Conservation (phyloP, 768 basidiomycete genomes). For the Amyloporia xantha region DNA sequence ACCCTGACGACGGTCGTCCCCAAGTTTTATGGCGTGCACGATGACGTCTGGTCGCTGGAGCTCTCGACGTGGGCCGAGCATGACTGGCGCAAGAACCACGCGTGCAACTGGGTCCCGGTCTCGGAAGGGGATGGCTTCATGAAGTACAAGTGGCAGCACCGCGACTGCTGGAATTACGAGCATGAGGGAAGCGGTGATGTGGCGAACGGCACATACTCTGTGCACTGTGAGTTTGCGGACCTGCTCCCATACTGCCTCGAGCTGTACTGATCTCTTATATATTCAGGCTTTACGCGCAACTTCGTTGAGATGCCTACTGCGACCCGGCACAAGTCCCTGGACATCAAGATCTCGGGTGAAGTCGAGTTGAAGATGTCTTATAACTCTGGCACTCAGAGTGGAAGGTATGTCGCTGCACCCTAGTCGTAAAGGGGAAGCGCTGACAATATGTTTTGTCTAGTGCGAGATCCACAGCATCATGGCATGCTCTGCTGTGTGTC, state of each 20-base stretch:
- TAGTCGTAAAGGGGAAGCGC: neutral
- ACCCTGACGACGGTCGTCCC: constrained; percentile 23
- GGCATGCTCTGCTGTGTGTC: constrained; percentile 18
- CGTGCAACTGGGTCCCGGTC: constrained; percentile 15
- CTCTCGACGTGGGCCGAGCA: constrained; percentile 22
- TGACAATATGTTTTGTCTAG: constrained; percentile 7
- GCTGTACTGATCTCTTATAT: neutral
- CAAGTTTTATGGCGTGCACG: constrained; percentile 15
- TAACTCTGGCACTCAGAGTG: constrained; percentile 10
- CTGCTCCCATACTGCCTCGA: constrained; percentile 7
- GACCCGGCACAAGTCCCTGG: constrained; percentile 16
- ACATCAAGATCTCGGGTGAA: constrained; percentile 22
- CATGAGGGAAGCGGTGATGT: constrained; percentile 15
- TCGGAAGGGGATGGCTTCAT: constrained; percentile 11
- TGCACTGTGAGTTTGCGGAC: constrained; percentile 13
- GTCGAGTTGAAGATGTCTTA: constrained; percentile 17
- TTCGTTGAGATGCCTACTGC: constrained; percentile 21
- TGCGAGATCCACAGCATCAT: constrained; percentile 17
- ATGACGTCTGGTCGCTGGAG: constrained; percentile 18
- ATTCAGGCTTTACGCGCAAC: constrained; percentile 23
- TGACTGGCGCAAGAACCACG: constrained; percentile 15
- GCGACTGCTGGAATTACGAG: constrained; percentile 21
- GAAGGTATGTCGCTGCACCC: constrained; percentile 11
- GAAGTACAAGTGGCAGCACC: constrained; percentile 23
- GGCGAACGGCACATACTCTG: constrained; percentile 13